Base-by-base conservation (phyloP, 768 basidiomycete species). In the Pulveroboletus sp. region DNA sequence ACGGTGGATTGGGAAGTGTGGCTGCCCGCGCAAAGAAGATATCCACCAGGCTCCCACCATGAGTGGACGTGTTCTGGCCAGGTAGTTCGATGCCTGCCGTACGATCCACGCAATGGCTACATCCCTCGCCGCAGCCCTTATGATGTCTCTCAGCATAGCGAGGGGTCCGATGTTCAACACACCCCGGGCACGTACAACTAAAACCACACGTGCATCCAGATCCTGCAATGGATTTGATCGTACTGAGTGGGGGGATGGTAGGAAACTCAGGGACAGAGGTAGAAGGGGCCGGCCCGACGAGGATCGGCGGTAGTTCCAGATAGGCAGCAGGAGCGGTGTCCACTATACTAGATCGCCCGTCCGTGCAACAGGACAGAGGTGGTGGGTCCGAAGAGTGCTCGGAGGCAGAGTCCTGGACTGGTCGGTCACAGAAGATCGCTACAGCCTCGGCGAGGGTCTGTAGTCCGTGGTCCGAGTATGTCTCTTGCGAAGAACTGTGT, bases 171-270 rank as follows among this genome's bases (percentile, higher is more conserved):
- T 89, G 87, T 57, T 84, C 75, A 9, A 78, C 63, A 60, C 87
- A 90, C 31, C 86, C 86, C 0, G 86, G 86, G 65, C 87, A 90
- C 13, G 75, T 75, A 59, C 87, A 90, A 36, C 70, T 69, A 38
- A 79, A 64, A 28, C 86, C 86, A 60, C 87, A 89, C 8, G 82
- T 84, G 61, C 87, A 89, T 3, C 83, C 84, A 2, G 84, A 76
- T 13, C 80, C 83, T 2, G 84, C 82, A 11, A 84, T 64, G 5
- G 83, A 82, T 18, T 71, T 69, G 39, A 84, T 74, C 38, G 73
- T 69, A 57, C 76, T 80, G 59, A 84, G 76, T 1, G 84, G 76
- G 13, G 84, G 82, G 66, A 88, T 83, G 13, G 68, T 64, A 21
- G 75, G 72, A 54, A 83, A 87, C 14, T 71, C 63, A 15, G 80